Evolutionary conservation across 2,329 filamentous ascomycete species (phyloP), one percentile per base, ranked within the genome.

Genomic region (Pseudonectria foliicola): DNA sequence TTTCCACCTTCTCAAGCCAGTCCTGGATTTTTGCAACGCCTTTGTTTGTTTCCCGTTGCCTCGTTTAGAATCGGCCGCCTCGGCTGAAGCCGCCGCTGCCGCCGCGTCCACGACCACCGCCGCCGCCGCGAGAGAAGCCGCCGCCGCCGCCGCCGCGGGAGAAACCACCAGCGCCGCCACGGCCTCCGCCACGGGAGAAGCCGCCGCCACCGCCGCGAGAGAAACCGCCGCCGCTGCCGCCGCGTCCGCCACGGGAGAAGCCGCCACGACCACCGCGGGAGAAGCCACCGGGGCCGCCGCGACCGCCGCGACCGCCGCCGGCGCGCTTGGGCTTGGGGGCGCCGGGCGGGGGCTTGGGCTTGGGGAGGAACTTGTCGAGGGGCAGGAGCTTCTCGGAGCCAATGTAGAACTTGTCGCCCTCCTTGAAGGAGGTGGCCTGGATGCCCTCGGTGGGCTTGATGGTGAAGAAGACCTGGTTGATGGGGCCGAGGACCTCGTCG

Each of bases 401-500:
- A 57, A 96, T 95, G 72, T 81, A 98, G 68, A 98, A 93, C 70
- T 93, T 95, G 73, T 96, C 92, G 59, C 92, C 92, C 44, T 81
- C 68, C 72, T 95, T 94, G 80, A 96, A 98, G 27, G 85, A 92
- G 40, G 81, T 78, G 43, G 92, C 88, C 64, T 94, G 85, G 62
- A 98, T 96, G 53, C 92, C 92, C 61, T 96, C 90, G 60, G 87
- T 81, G 35, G 90, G 89, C 71, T 96, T 96, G 65, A 98, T 84
- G 55, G 90, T 96, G 74, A 98, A 98, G 73, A 84, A 95, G 55
- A 96, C 86, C 66, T 95, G 84, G 74, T 95, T 96, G 66, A 98
- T 85, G 45, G 92, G 90, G 38, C 92, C 92, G 51, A 98, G 82
- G 50, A 98, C 85, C 70, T 98, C 92, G 68, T 98, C 92, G 59